phyloP scores from a whole-genome alignment of 2,329 filamentous ascomycete species.

The Penicillium glabrum region DNA sequence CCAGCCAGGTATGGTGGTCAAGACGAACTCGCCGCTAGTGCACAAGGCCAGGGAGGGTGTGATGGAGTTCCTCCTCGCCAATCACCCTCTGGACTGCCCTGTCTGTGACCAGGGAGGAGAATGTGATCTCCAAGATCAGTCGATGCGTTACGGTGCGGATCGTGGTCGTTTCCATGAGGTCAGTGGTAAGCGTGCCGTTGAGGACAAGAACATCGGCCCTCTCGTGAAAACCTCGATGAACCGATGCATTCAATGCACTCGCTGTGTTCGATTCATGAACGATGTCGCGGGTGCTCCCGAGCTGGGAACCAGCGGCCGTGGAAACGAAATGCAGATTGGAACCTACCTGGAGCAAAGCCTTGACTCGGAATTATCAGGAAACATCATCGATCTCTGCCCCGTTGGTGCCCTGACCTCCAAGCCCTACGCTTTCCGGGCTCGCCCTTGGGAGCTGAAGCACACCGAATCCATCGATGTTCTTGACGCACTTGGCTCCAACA shows the following conservation, averaged over 20 bases:
- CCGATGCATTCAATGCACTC: conserved; percentile 97
- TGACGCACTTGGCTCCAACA: conserved; percentile 89
- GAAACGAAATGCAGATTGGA: conserved; percentile 96
- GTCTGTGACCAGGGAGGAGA: conserved; percentile 99
- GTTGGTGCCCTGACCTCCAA: conserved; percentile 96
- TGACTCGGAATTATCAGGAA: conserved; percentile 91
- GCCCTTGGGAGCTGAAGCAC: conserved; percentile 96
- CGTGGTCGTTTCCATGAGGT: conserved; percentile 96
- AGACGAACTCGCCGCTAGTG: conserved; percentile 92
- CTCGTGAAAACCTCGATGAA: conserved; percentile 99
- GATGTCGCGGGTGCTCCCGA: conserved; percentile 95
- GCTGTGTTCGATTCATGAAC: conserved; percentile 96
- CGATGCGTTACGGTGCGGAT: conserved; percentile 96
- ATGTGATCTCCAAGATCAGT: conserved; percentile 98
- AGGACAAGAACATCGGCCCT: conserved; percentile 99
- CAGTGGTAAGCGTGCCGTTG: conserved; percentile 92
- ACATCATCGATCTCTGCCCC: conserved; percentile 97
- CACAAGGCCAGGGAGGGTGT: conserved; percentile 99
- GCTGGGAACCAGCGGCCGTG: conserved; percentile 88
- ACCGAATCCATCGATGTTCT: conserved; percentile 94
- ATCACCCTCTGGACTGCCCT: conserved; percentile 93
- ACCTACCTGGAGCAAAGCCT: conserved; percentile 95
- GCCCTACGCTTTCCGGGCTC: conserved; percentile 94
- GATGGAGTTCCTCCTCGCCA: conserved; percentile 97
- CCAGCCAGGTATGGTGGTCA: conserved; percentile 97